Conservation (phyloP, 2,329 filamentous ascomycete species). For the Exophiala aquamarina region DNA sequence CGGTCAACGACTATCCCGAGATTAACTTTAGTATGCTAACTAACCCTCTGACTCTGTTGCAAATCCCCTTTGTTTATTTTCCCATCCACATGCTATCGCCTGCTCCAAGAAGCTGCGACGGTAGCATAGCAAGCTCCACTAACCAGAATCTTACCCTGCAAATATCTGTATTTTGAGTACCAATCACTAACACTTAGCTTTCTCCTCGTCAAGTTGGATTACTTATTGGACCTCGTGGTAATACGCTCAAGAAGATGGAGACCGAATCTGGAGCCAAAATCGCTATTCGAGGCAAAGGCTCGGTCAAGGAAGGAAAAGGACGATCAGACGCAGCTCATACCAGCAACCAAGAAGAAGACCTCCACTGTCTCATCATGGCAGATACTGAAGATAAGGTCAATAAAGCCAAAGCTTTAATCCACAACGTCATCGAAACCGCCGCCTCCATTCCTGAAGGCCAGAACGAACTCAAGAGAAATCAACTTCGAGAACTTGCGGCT, state of each 20-base stretch:
- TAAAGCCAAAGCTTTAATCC: constrained; percentile 97
- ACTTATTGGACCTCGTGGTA: constrained; percentile 99
- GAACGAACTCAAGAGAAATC: constrained; percentile 98
- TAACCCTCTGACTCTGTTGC: constrained; percentile 92
- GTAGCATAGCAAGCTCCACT: constrained; percentile 31
- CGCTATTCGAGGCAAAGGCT: constrained; percentile 98
- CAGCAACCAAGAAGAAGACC: constrained; percentile 99
- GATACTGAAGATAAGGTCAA: constrained; percentile 99
- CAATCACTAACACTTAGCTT: constrained; percentile 86
- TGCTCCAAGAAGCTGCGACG: constrained; percentile 14
- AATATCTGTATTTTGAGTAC: constrained; percentile 31
- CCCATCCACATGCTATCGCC: constrained; percentile 31
- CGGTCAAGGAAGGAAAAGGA: constrained; percentile 99
- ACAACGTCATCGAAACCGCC: constrained; percentile 98
- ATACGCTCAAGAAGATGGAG: constrained; percentile 99
- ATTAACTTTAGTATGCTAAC: constrained; percentile 99
- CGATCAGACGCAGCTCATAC: constrained; percentile 98
- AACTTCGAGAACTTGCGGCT: constrained; percentile 93
- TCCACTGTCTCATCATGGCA: constrained; percentile 99
- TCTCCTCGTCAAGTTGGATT: constrained; percentile 90
- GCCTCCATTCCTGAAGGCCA: constrained; percentile 98
- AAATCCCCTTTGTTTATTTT: constrained; percentile 45
- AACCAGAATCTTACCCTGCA: constrained; percentile 35
- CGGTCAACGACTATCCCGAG: constrained; percentile 99
- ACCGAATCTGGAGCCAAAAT: constrained; percentile 96